Conservation (phyloP, 345 rosid genomes). For the Hirschfeldia incana region DNA sequence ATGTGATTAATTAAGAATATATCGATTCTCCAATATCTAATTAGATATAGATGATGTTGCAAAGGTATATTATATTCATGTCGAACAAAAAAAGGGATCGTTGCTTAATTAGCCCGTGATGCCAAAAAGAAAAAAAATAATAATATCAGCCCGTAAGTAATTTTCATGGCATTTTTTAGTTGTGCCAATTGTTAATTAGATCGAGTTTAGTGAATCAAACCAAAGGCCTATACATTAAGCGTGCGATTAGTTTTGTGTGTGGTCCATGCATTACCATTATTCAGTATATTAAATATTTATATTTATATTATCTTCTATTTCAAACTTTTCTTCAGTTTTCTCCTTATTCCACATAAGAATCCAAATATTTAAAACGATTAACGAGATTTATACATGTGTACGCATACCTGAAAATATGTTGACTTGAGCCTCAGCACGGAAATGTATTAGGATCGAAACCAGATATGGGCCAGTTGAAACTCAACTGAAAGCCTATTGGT, state of each 20-base stretch:
- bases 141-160: not conserved
- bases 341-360: not conserved
- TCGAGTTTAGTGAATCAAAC: constrained; percentile 6
- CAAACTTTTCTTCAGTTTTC: not conserved
- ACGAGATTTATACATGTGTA: not conserved
- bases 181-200: constrained; percentile 15
- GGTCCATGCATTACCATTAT: constrained; percentile 17
- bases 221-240: not conserved
- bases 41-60: not conserved
- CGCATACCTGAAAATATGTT: not conserved
- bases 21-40: constrained; percentile 18
- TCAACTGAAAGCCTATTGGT: not conserved
- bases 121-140: no score
- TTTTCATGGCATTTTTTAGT: not conserved
- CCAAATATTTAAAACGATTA: not conserved
- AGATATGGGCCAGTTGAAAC: not conserved
- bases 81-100: constrained; percentile 21
- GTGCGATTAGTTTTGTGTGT: constrained; percentile 14
- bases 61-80: constrained; percentile 9
- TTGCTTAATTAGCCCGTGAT: not conserved
- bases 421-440: not conserved
- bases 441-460: not conserved
- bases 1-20: constrained; percentile 22
- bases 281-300: no score
- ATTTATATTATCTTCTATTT: not conserved